Evolutionary conservation across 306 rosid species (phyloP).

Genomic region (Medicago arabica): DNA sequence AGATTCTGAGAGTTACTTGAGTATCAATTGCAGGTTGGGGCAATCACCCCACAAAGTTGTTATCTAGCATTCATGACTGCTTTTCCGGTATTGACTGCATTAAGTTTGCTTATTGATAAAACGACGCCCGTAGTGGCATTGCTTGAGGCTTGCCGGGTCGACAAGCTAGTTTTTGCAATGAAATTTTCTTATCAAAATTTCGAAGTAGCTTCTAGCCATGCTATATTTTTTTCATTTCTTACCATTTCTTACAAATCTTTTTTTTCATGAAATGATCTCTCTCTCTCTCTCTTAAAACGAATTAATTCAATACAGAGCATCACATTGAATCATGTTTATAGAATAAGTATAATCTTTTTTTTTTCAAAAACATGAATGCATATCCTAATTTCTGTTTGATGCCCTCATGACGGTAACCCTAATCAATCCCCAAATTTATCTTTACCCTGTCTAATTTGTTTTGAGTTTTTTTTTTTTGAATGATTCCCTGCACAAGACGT

Average conservation of each 20-base stretch:
- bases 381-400: no score
- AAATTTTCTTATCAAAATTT: constrained; percentile 27
- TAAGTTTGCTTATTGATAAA: constrained; percentile 67
- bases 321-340: no score
- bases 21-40: constrained; percentile 72
- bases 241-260: constrained; percentile 1
- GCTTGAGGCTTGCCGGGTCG: constrained; percentile 85
- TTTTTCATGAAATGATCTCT: background rate
- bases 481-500: no score
- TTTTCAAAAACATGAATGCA: no score
- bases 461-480: no score
- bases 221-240: constrained; percentile 10
- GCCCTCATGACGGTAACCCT: no score
- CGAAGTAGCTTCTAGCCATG: constrained; percentile 16
- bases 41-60: constrained; percentile 82
- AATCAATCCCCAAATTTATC: no score
- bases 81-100: constrained; percentile 80
- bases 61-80: constrained; percentile 78
- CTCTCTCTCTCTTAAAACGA: constrained; percentile 8
- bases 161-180: constrained; percentile 73
- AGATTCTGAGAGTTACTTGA: constrained; percentile 38
- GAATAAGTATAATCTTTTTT: no score
- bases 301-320: constrained; percentile 19
- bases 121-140: constrained; percentile 61
- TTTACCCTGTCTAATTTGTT: no score